Evolutionary conservation across 2,329 filamentous ascomycete genomes (phyloP).

Genomic region (Bipolaris bicolor): DNA sequence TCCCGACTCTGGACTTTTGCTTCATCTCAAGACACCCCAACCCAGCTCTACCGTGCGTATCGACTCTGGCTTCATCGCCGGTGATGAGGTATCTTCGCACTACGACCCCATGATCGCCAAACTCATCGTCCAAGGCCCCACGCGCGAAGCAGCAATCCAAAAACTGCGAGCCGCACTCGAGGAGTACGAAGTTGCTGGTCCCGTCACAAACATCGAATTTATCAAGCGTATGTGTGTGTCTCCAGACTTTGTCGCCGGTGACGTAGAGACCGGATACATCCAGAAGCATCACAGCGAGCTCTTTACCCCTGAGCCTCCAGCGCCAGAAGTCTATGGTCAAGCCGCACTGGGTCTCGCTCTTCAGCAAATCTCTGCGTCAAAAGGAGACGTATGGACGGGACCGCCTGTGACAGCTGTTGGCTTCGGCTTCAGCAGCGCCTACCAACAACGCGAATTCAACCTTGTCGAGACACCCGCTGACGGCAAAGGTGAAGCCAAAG

Average conservation of each 20-base stretch:
- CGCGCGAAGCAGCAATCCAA: slow-evolving; percentile 79
- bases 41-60: slow-evolving; percentile 78
- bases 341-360: slow-evolving; percentile 78
- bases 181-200: slow-evolving; percentile 89
- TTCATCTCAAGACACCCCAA: slow-evolving; percentile 78
- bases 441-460: slow-evolving; percentile 67
- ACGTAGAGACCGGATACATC: slow-evolving; percentile 96
- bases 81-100: slow-evolving; percentile 89
- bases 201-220: slow-evolving; percentile 96
- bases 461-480: slow-evolving; percentile 58
- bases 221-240: slow-evolving; percentile 85
- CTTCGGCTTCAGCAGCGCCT: slow-evolving; percentile 60
- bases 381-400: slow-evolving; percentile 51
- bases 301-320: slow-evolving; percentile 67
- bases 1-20: slow-evolving; percentile 86
- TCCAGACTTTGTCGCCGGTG: slow-evolving; percentile 79
- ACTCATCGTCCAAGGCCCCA: slow-evolving; percentile 84
- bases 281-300: slow-evolving; percentile 83
- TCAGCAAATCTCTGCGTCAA: slow-evolving; percentile 44
- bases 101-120: slow-evolving; percentile 99
- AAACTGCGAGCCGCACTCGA: slow-evolving; percentile 81
- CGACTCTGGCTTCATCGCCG: slow-evolving; percentile 89
- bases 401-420: slow-evolving; percentile 52
- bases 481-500: slow-evolving; percentile 45
- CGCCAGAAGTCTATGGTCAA: slow-evolving; percentile 81